Evolutionary conservation across 768 basidiomycete genomes (phyloP).

Genomic region (Mycena crocata): DNA sequence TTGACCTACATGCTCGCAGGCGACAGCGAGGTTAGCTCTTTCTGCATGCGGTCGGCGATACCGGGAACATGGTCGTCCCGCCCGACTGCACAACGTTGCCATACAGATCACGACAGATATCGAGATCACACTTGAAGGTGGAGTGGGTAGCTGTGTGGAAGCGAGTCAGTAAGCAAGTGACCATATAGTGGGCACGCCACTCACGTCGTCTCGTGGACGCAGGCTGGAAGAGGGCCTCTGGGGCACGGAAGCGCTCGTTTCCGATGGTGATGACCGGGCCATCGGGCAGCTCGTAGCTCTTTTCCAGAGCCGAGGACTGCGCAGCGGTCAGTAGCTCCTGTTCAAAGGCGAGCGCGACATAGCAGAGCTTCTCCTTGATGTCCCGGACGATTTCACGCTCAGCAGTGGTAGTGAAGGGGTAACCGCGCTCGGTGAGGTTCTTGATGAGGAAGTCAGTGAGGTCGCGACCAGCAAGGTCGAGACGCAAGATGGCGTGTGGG

Average conservation of each 20-base stretch:
- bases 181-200: constrained; percentile 28
- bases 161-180: constrained; percentile 11
- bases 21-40: constrained; percentile 74
- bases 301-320: constrained; percentile 35
- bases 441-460: constrained; percentile 72
- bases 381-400: constrained; percentile 83
- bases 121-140: constrained; percentile 60
- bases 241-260: constrained; percentile 80
- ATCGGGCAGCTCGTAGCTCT: constrained; percentile 53
- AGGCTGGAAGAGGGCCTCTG: constrained; percentile 82
- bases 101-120: constrained; percentile 34
- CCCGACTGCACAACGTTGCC: constrained; percentile 35
- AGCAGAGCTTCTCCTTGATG: constrained; percentile 75
- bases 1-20: constrained; percentile 74
- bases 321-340: constrained; percentile 35
- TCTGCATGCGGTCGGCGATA: constrained; percentile 65
- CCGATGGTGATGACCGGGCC: constrained; percentile 85
- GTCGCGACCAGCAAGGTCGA: constrained; percentile 76
- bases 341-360: constrained; percentile 36
- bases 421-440: constrained; percentile 76
- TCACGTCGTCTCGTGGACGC: constrained; percentile 74
- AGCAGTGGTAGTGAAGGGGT: constrained; percentile 80
- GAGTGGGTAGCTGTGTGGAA: constrained; percentile 63
- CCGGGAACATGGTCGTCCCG: constrained; percentile 37
- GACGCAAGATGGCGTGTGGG: constrained; percentile 75